phyloP scores from a whole-genome alignment of 2,329 filamentous ascomycete species.

The Aspergillus tubingensis region DNA sequence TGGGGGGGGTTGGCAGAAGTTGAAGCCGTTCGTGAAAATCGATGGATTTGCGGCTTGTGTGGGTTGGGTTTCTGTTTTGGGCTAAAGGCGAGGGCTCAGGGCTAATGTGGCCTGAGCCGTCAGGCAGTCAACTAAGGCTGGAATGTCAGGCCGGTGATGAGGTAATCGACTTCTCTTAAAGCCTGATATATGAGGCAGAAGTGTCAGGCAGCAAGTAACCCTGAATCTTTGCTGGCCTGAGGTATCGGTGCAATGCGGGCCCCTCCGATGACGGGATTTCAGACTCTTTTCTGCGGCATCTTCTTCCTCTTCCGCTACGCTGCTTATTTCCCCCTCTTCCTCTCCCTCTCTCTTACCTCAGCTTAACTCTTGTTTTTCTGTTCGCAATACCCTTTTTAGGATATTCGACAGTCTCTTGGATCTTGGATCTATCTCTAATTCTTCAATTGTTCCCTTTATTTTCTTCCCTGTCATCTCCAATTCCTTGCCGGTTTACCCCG shows the following conservation, averaged over 20 bases:
- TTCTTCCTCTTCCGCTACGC: neutral
- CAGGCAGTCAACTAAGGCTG: neutral
- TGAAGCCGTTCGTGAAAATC: conserved; percentile 16
- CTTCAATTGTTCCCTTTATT: neutral
- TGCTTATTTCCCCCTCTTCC: neutral
- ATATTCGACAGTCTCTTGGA: neutral
- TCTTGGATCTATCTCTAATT: neutral
- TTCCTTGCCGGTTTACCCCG: conserved; percentile 21
- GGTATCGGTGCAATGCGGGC: neutral
- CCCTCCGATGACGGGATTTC: neutral
- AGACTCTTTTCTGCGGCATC: conserved; percentile 6
- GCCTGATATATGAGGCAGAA: conserved; percentile 1
- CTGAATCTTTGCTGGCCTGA: neutral
- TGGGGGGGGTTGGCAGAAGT: conserved; percentile 14
- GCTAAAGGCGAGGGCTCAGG: conserved; percentile 34
- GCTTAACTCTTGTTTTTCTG: neutral
- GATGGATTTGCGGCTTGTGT: conserved; percentile 35
- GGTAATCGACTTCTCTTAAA: neutral
- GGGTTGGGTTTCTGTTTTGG: conserved; percentile 35
- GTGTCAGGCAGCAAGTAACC: conserved; percentile 9
- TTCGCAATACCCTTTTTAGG: neutral
- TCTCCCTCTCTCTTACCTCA: neutral
- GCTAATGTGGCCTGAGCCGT: conserved; percentile 20
- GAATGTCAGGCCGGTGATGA: conserved; percentile 9
- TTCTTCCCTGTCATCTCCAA: neutral